These are phyloP conservation scores for Colletotrichum paranaense DNA, from an alignment of 2,329 filamentous ascomycete genomes.

Conservation along the genomic window DNA sequence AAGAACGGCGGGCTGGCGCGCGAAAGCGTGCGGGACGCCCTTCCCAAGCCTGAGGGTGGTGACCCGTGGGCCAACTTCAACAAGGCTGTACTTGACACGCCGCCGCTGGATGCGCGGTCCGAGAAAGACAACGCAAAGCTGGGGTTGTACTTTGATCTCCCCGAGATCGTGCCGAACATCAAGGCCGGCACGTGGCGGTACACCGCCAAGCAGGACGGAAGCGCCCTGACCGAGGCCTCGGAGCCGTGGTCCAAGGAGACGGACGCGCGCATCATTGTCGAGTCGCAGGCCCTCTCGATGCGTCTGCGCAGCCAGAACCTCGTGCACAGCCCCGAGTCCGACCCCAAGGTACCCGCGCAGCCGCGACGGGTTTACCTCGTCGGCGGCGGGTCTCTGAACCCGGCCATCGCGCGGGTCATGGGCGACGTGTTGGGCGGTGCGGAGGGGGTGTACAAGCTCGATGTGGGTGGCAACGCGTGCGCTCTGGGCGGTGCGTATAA, in stretches of 20 bases:
- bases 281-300: constrained; percentile 94
- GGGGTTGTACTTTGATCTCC: constrained; percentile 94
- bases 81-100: constrained; percentile 72
- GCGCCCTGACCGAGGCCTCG: constrained; percentile 50
- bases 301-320: constrained; percentile 85
- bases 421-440: constrained; percentile 89
- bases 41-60: constrained; percentile 66
- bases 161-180: constrained; percentile 95
- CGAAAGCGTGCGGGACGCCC: constrained; percentile 85
- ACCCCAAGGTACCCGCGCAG: constrained; percentile 75
- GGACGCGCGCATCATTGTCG: constrained; percentile 90
- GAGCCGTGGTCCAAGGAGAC: constrained; percentile 64
- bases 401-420: constrained; percentile 85
- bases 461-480: constrained; percentile 95
- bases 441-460: constrained; percentile 92
- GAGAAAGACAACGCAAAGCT: constrained; percentile 76
- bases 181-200: constrained; percentile 89
- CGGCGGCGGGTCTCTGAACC: constrained; percentile 90
- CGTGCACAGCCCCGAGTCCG: constrained; percentile 65
- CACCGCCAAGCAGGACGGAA: constrained; percentile 65
- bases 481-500: constrained; percentile 95
- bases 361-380: constrained; percentile 93
- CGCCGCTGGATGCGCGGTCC: constrained; percentile 73
- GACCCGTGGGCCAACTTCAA: constrained; percentile 87
- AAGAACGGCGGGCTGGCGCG: constrained; percentile 96